These are phyloP conservation scores for Wickerhamiella sergipiensis DNA, from an alignment of 805 yeast genomes.

Conservation along the genomic window DNA sequence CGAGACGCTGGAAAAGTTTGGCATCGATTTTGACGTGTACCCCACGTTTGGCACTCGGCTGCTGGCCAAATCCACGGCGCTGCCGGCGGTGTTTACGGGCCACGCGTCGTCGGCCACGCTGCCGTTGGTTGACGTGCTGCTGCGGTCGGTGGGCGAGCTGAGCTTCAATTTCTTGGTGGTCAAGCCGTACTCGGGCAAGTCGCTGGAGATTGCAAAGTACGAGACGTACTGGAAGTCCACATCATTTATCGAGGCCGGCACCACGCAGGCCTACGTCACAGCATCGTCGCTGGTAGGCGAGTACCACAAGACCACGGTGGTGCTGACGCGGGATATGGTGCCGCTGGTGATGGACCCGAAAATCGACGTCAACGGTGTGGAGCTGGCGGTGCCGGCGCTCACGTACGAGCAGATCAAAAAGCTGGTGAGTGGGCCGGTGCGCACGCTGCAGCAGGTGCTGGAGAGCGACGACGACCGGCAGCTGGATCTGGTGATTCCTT, in stretches of 20 bases:
- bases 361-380: conserved; percentile 71
- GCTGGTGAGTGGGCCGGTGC: conserved; percentile 6
- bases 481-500: conserved; percentile 19
- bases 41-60: conserved; percentile 91
- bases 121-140: conserved; percentile 70
- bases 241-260: conserved; percentile 5
- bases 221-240: conserved; percentile 97
- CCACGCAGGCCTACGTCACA: conserved; percentile 58
- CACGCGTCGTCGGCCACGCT: conserved; percentile 29
- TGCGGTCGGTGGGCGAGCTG: conserved; percentile 71
- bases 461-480: conserved; percentile 20
- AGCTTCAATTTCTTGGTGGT: conserved; percentile 69
- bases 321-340: conserved; percentile 67
- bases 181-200: conserved; percentile 72
- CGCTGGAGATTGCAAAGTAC: conserved; percentile 79
- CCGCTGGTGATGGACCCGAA: conserved; percentile 49
- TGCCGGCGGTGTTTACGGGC: conserved; percentile 38
- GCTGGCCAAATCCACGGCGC: conserved; percentile 76
- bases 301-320: conserved; percentile 56
- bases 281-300: conserved; percentile 81
- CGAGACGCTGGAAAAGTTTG: conserved; percentile 57
- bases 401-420: conserved; percentile 18
- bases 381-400: conserved; percentile 20
- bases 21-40: conserved; percentile 76
- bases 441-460: conserved; percentile 26